These are phyloP conservation scores for Neoscytalidium dimidiatum DNA, from an alignment of 2,329 filamentous ascomycete species.

Conservation along the genomic window DNA sequence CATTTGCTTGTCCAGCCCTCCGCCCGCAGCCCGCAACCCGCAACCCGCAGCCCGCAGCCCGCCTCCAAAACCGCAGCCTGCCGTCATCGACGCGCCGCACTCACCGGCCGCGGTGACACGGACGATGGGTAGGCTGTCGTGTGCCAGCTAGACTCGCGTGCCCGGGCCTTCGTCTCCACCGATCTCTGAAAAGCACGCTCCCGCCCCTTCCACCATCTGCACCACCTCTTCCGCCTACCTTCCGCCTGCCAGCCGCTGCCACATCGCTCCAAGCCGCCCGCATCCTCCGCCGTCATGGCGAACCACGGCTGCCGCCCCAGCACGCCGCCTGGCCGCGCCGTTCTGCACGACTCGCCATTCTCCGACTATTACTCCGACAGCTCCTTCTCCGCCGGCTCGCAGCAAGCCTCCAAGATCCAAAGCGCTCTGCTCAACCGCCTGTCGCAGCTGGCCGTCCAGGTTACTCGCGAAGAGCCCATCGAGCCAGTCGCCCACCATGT, in stretches of 20 bases:
- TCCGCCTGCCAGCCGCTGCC: not conserved
- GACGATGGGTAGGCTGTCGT: conserved; percentile 32
- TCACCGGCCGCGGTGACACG: conserved; percentile 41
- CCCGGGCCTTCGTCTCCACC: conserved; percentile 13
- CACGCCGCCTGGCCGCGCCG: conserved; percentile 12
- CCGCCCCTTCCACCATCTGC: not conserved
- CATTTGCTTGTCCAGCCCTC: not conserved
- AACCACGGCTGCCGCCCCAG: conserved; percentile 3
- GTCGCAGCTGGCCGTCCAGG: conserved; percentile 36
- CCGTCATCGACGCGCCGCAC: not conserved
- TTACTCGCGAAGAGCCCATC: conserved; percentile 29
- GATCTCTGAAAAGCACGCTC: conserved; percentile 4
- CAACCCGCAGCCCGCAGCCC: not conserved
- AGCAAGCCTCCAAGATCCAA: conserved; percentile 5
- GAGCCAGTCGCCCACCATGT: conserved; percentile 14
- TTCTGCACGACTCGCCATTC: conserved; percentile 38
- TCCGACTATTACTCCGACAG: conserved; percentile 45
- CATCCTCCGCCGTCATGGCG: conserved; percentile 8
- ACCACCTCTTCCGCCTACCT: not conserved
- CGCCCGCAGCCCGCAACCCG: not conserved
- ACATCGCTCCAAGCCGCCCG: not conserved
- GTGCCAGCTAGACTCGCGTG: conserved; percentile 19
- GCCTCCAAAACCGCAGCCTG: not conserved
- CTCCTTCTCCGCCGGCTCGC: conserved; percentile 26
- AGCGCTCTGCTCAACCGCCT: conserved; percentile 36